Percentiles rank a stretch among this genome's conserved stretches.
Evolutionary conservation across 164 flowering plant genomes (phyloP).

Genomic region (Chimonanthus salicifolius): DNA sequence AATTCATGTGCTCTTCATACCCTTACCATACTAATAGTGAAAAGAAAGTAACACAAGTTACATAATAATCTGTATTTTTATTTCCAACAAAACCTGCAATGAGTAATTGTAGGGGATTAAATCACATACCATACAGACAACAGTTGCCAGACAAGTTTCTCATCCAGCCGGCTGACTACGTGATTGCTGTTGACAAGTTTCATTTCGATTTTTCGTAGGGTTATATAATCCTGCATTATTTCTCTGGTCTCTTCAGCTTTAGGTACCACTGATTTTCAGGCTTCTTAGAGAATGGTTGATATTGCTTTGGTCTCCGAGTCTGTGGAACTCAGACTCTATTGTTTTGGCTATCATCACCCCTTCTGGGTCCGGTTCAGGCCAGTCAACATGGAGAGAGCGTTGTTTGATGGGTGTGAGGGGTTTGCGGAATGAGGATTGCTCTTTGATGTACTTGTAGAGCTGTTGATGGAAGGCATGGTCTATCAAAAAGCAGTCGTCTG

Average conservation of each 20-base stretch:
- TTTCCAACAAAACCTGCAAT: neutral
- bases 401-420: constrained; percentile 40
- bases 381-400: constrained; percentile 64
- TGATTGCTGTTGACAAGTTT: neutral
- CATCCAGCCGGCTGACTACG: neutral
- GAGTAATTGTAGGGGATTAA: neutral
- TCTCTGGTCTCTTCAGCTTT: neutral
- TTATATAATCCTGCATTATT: no score
- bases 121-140: neutral
- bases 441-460: constrained; percentile 61
- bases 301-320: constrained; percentile 30
- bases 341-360: constrained; percentile 51
- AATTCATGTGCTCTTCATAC: no score
- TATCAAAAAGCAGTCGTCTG: constrained; percentile 48
- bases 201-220: neutral
- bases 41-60: no score
- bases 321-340: constrained; percentile 61
- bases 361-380: constrained; percentile 55
- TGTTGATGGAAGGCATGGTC: constrained; percentile 81
- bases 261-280: constrained; percentile 21
- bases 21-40: no score
- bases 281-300: constrained; percentile 19
- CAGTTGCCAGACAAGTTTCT: no score
- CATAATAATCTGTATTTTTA: no score
- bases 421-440: constrained; percentile 30